Percentiles rank a stretch among this genome's conserved stretches.
phyloP scores from a whole-genome alignment of 2,329 filamentous ascomycete species.

The Fusarium sp. region DNA sequence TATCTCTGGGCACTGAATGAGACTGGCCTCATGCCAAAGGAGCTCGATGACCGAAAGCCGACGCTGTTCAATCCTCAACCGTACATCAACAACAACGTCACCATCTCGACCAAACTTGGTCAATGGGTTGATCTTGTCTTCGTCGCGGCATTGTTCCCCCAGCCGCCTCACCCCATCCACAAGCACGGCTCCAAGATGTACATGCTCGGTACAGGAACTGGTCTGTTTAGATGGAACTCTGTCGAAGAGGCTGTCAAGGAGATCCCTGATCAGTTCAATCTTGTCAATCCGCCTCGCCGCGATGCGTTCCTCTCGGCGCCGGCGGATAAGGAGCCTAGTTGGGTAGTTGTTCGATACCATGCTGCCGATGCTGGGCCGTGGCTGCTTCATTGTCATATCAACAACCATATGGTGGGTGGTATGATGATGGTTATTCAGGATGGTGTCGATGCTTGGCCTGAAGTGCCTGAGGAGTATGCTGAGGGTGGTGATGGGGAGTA shows the following conservation, averaged over 20 bases:
- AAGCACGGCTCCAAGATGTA: slow-evolving; percentile 74
- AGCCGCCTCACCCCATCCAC: slow-evolving; percentile 71
- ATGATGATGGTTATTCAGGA: slow-evolving; percentile 68
- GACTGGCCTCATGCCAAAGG: slow-evolving; percentile 56
- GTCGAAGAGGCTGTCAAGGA: slow-evolving; percentile 65
- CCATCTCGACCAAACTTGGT: slow-evolving; percentile 60
- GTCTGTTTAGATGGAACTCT: slow-evolving; percentile 64
- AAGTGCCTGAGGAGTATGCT: slow-evolving; percentile 56
- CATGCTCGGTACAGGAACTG: slow-evolving; percentile 65
- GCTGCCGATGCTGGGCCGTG: slow-evolving; percentile 66
- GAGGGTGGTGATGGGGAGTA: slow-evolving; percentile 29
- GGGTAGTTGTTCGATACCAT: slow-evolving; percentile 67
- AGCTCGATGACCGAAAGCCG: slow-evolving; percentile 56
- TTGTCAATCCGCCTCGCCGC: slow-evolving; percentile 66
- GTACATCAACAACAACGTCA: slow-evolving; percentile 58
- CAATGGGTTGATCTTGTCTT: slow-evolving; percentile 71
- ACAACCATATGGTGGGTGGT: slow-evolving; percentile 66
- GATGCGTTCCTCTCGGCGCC: slow-evolving; percentile 56
- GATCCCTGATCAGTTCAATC: slow-evolving; percentile 67
- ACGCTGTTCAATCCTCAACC: slow-evolving; percentile 61
- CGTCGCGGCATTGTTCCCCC: slow-evolving; percentile 57
- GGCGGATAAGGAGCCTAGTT: slow-evolving; percentile 41
- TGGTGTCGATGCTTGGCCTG: slow-evolving; percentile 60
- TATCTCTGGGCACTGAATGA: slow-evolving; percentile 68
- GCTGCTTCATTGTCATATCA: slow-evolving; percentile 69